A percentile compares a stretch with the other conserved stretches of the same genome.
Evolutionary conservation across 805 yeast species (phyloP).

Genomic region (Scheffersomyces stipitis): DNA sequence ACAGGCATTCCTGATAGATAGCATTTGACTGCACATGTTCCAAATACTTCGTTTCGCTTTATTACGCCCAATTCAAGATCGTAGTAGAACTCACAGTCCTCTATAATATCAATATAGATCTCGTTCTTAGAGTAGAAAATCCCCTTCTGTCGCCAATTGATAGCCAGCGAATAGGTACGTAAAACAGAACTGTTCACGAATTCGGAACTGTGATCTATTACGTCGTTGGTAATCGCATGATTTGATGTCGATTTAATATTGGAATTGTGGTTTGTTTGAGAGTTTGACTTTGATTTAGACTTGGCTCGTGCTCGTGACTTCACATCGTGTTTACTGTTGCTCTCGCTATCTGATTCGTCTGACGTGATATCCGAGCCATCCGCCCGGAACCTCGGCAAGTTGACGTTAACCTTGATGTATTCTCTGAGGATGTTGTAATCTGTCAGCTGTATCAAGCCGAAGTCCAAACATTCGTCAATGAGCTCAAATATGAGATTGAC

Average conservation of each 20-base stretch:
- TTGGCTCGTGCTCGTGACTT: conserved; percentile 6
- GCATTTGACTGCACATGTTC: conserved; percentile 34
- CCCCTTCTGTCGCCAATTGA: conserved; percentile 48
- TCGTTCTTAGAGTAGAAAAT: conserved; percentile 45
- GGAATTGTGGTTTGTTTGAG: conserved; percentile 8
- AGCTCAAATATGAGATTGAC: conserved; percentile 73
- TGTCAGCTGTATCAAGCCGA: conserved; percentile 82
- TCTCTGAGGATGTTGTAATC: conserved; percentile 77
- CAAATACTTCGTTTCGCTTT: conserved; percentile 33
- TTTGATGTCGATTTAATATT: conserved; percentile 38
- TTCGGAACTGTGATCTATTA: conserved; percentile 19
- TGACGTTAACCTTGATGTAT: conserved; percentile 61
- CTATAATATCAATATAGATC: conserved; percentile 42
- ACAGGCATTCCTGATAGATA: conserved; percentile 47
- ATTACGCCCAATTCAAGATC: conserved; percentile 29
- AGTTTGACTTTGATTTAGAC: conserved; percentile 9
- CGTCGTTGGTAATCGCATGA: conserved; percentile 35
- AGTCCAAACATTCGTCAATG: conserved; percentile 88
- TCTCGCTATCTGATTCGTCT: conserved; percentile 9
- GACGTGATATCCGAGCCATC: conserved; percentile 7
- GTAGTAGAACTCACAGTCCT: conserved; percentile 35
- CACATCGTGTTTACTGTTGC: conserved; percentile 2
- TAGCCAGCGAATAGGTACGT: conserved; percentile 66
- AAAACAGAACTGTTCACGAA: conserved; percentile 67
- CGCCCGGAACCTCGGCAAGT: conserved; percentile 17